Percentiles rank a stretch among this genome's conserved stretches.
Conservation (phyloP, 257 asterid genomes). For the Ocimum tenuiflorum region DNA sequence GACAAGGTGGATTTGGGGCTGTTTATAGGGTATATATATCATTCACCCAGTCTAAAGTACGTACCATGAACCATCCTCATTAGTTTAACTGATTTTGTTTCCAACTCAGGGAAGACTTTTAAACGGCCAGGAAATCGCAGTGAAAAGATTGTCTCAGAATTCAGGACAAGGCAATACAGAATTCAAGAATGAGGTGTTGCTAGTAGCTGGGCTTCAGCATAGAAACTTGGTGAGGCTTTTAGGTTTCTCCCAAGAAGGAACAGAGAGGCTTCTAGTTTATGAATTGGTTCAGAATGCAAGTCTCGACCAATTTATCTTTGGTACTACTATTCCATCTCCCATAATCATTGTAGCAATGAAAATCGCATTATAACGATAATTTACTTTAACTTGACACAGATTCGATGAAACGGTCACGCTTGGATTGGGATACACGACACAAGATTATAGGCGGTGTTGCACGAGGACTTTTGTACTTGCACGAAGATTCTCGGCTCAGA, state of each 20-base stretch:
- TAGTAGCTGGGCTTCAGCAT: constrained; percentile 29
- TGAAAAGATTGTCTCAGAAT: constrained; percentile 18
- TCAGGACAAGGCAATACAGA: constrained; percentile 16
- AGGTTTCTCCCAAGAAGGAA: constrained; percentile 12
- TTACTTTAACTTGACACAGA: neutral
- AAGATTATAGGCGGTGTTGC: constrained; percentile 36
- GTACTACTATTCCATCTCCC: neutral
- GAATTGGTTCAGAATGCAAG: constrained; percentile 19
- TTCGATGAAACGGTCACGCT: neutral
- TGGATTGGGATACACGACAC: constrained; percentile 35
- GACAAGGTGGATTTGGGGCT: constrained; percentile 10
- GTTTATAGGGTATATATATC: too few species aligned
- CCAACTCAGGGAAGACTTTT: constrained; percentile 16
- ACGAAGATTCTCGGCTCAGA: too few species aligned
- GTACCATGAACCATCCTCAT: too few species aligned
- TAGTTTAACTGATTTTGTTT: too few species aligned
- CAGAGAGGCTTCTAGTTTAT: constrained; percentile 15
- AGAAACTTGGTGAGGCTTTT: constrained; percentile 23
- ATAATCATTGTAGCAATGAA: too few species aligned
- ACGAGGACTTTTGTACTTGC: constrained; percentile 34
- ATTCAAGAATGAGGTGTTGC: constrained; percentile 5
- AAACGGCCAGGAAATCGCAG: constrained; percentile 22
- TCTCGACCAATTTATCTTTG: constrained; percentile 25
- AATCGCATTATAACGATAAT: too few species aligned
- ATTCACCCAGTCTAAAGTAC: too few species aligned